These are phyloP conservation scores for Rusavskia elegans DNA, from an alignment of 495 filamentous ascomycete genomes.

Conservation along the genomic window DNA sequence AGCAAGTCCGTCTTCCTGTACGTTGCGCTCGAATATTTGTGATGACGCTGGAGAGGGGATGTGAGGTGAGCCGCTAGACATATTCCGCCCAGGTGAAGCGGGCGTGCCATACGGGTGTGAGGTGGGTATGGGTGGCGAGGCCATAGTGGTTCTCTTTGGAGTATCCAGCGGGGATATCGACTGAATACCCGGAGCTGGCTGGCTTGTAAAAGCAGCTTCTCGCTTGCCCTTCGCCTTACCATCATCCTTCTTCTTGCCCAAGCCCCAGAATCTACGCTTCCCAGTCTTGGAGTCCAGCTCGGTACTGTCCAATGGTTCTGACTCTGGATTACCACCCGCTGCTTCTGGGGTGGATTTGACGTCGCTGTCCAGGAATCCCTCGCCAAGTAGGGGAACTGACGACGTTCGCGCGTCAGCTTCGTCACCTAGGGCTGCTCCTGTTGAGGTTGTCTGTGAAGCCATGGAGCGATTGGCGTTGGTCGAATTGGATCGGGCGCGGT, in stretches of 20 bases:
- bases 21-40: constrained; percentile 87
- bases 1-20: constrained; percentile 59
- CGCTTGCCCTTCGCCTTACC: constrained; percentile 23
- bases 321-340: constrained; percentile 10
- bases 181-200: constrained; percentile 11
- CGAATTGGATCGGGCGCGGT: background rate
- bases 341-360: constrained; percentile 8
- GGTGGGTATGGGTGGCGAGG: constrained; percentile 19
- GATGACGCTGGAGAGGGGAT: constrained; percentile 52
- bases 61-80: constrained; percentile 40
- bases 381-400: constrained; percentile 13
- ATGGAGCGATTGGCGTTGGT: background rate
- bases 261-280: constrained; percentile 37
- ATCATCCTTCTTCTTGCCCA: constrained; percentile 51
- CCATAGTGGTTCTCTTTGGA: constrained; percentile 2
- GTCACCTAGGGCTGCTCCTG: constrained; percentile 7
- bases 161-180: constrained; percentile 10
- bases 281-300: constrained; percentile 12
- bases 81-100: constrained; percentile 33
- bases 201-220: constrained; percentile 18
- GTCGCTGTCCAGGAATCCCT: constrained; percentile 17
- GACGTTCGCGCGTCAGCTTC: constrained; percentile 7
- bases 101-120: constrained; percentile 24
- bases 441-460: constrained; percentile 3
- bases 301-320: background rate